A percentile compares a stretch with the other conserved stretches of the same genome.
These are phyloP conservation scores for Hypomontagnella monticulosa DNA, from an alignment of 495 filamentous ascomycete genomes.

Conservation along the genomic window DNA sequence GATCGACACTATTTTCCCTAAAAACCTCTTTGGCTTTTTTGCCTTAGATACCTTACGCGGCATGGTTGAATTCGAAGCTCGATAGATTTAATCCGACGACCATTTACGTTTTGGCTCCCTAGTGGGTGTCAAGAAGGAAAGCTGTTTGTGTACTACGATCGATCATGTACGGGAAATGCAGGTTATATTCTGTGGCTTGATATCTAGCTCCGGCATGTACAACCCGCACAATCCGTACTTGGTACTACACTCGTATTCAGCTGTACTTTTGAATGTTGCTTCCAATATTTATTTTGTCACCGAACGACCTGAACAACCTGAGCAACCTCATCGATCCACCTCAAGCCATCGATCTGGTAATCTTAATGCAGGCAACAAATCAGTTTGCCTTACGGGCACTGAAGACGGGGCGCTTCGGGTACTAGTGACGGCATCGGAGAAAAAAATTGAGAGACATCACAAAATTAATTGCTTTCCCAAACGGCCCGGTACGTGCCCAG, in stretches of 20 bases:
- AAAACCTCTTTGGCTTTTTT: conserved; percentile 4
- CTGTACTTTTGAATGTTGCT: background rate
- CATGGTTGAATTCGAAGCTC: background rate
- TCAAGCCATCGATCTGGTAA: conserved; percentile 31
- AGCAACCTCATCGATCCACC: conserved; percentile 10
- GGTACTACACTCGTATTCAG: conserved; percentile 35
- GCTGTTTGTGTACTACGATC: conserved; percentile 2
- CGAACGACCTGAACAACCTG: conserved; percentile 4
- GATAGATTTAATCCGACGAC: conserved; percentile 1
- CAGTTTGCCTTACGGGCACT: background rate
- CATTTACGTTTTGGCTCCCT: background rate
- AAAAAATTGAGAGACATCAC: background rate
- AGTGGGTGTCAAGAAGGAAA: background rate
- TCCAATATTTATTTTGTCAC: conserved; percentile 12
- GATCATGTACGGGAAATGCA: background rate
- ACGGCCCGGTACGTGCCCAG: conserved; percentile 37
- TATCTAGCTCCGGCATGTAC: background rate
- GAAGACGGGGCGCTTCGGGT: background rate
- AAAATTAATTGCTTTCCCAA: conserved; percentile 35
- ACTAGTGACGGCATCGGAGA: conserved; percentile 9
- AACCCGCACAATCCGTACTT: conserved; percentile 7
- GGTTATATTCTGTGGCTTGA: conserved; percentile 20
- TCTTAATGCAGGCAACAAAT: conserved; percentile 12
- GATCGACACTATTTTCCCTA: conserved; percentile 16
- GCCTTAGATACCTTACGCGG: background rate